Evolutionary conservation across 2,329 filamentous ascomycete species (phyloP).

Genomic region (Capronia epimyces): DNA sequence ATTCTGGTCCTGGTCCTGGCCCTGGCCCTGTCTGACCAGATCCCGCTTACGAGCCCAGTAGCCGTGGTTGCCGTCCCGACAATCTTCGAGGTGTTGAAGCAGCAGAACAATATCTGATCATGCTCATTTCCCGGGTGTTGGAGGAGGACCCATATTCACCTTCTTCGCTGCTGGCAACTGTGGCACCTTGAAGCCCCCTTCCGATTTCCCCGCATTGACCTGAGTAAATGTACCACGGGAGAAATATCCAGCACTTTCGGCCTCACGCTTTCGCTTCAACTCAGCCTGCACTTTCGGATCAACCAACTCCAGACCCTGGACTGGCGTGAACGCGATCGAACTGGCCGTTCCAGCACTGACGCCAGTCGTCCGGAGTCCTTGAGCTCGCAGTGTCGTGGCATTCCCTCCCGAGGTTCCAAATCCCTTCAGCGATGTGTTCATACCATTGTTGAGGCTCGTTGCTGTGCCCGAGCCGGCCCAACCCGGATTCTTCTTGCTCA

Average conservation of each 20-base stretch:
- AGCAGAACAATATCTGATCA: no score
- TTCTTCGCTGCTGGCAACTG: conserved; percentile 68
- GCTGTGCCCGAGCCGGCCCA: conserved; percentile 62
- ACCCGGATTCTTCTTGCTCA: conserved; percentile 91
- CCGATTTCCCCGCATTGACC: conserved; percentile 43
- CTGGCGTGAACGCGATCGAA: conserved; percentile 85
- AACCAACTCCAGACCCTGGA: conserved; percentile 89
- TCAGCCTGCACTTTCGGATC: conserved; percentile 88
- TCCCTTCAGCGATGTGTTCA: conserved; percentile 74
- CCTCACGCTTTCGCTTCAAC: conserved; percentile 82
- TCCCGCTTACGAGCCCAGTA: no score
- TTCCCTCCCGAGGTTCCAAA: conserved; percentile 58
- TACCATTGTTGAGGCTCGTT: conserved; percentile 52
- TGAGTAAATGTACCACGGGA: conserved; percentile 97
- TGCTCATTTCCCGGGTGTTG: conserved; percentile 27
- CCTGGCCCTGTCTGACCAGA: no score
- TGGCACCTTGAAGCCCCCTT: conserved; percentile 76
- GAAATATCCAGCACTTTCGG: conserved; percentile 94
- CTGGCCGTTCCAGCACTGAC: conserved; percentile 79
- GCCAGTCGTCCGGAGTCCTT: conserved; percentile 73
- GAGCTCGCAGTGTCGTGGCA: conserved; percentile 65
- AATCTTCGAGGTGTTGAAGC: no score
- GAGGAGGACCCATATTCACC: conserved; percentile 51
- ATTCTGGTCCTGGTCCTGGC: no score
- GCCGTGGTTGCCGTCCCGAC: no score